These are phyloP conservation scores for Protoeuglena noctilucae DNA, from an alignment of 139 green algal genomes.

Conservation along the genomic window DNA sequence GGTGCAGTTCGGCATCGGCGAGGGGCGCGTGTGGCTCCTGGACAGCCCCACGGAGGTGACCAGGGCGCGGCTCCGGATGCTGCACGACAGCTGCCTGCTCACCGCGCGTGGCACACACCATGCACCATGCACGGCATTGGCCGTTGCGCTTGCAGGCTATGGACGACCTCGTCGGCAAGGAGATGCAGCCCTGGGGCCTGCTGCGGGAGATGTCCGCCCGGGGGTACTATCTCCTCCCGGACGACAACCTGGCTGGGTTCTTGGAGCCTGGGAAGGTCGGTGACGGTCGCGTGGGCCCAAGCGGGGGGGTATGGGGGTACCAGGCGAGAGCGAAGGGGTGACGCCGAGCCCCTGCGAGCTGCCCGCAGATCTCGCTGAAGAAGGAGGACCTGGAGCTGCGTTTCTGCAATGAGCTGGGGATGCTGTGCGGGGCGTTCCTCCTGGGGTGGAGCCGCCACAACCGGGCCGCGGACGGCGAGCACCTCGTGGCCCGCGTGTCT, in stretches of 20 bases:
- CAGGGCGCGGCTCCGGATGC: too few species aligned
- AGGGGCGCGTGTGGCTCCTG: not conserved
- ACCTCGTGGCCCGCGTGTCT: not conserved
- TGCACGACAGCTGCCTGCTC: too few species aligned
- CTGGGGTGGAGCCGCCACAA: not conserved
- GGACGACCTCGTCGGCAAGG: not conserved
- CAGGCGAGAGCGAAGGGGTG: too few species aligned
- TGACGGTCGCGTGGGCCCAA: not conserved
- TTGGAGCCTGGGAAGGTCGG: not conserved
- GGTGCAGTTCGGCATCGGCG: not conserved
- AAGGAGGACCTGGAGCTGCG: not conserved
- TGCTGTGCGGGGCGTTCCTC: not conserved
- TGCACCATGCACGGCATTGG: too few species aligned
- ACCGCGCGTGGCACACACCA: too few species aligned
- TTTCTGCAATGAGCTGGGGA: not conserved
- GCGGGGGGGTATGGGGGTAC: not conserved
- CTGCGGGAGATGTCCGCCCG: not conserved
- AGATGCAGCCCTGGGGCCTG: not conserved
- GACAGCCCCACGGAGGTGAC: too few species aligned
- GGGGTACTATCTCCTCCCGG: not conserved
- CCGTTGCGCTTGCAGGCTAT: not conserved
- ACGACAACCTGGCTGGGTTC: not conserved
- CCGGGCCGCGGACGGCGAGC: too few species aligned
- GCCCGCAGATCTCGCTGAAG: not conserved
- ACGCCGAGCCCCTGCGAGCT: not conserved